Percentiles rank a stretch among this genome's conserved stretches.
phyloP scores from a whole-genome alignment of 176 grass and related monocot genomes.

The Triticum aestivum region IWGSC_CS_RefSeq_v2.1 NC_057807.1:303027904-303028403 shows the following conservation, averaged over 20 bases:
- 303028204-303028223: background rate
- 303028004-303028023: slow-evolving; percentile 10
- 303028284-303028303: too few relatives aligned
- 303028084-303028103: slow-evolving; percentile 15
- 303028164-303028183: background rate
- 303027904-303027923: slow-evolving; percentile 39
- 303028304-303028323: too few relatives aligned
- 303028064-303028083: background rate
- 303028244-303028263: too few relatives aligned
- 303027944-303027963: slow-evolving; percentile 2
- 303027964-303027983: background rate
- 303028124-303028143: background rate
- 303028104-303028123: slow-evolving; percentile 20
- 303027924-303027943: slow-evolving; percentile 4
- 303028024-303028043: background rate
- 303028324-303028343: too few relatives aligned
- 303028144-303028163: background rate
- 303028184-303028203: background rate
- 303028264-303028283: too few relatives aligned
- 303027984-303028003: background rate
- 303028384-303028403: too few relatives aligned
- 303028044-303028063: background rate
- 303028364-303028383: too few relatives aligned
- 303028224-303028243: too few relatives aligned
- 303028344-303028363: too few relatives aligned